phyloP scores from a whole-genome alignment of 2,329 filamentous ascomycete genomes.

The Venturia effusa region DNA sequence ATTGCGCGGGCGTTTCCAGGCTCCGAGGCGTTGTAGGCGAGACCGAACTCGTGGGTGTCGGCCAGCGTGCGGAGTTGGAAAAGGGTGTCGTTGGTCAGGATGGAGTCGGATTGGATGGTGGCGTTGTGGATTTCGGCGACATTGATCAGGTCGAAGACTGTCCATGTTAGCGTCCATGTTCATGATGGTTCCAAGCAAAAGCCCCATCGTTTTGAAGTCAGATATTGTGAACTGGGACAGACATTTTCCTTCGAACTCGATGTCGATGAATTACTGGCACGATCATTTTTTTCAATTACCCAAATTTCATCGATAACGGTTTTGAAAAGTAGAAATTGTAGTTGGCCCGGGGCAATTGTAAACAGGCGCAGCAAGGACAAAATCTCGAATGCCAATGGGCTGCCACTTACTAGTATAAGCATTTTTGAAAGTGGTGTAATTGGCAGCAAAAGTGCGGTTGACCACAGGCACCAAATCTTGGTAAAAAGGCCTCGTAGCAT shows the following conservation, averaged over 20 bases:
- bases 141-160: constrained; percentile 51
- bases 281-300: too few species aligned
- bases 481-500: constrained; percentile 45
- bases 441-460: constrained; percentile 38
- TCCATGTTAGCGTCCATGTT: not conserved
- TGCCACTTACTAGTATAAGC: constrained; percentile 51
- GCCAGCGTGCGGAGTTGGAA: constrained; percentile 61
- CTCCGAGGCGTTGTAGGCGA: constrained; percentile 62
- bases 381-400: too few species aligned
- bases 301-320: too few species aligned
- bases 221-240: too few species aligned
- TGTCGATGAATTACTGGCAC: too few species aligned
- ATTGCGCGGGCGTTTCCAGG: constrained; percentile 31
- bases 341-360: not conserved
- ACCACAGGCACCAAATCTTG: constrained; percentile 39
- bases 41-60: constrained; percentile 68
- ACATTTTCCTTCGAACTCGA: too few species aligned
- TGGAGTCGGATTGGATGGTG: constrained; percentile 46
- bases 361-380: too few species aligned
- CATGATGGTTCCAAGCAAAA: too few species aligned
- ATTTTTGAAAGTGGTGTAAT: constrained; percentile 46
- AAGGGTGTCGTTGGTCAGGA: constrained; percentile 50
- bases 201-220: too few species aligned
- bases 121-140: constrained; percentile 52
- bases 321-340: not conserved